Percentiles rank a stretch among this genome's conserved stretches.
phyloP scores from a whole-genome alignment of 2,329 filamentous ascomycete species.

The Pseudonectria foliicola region DNA sequence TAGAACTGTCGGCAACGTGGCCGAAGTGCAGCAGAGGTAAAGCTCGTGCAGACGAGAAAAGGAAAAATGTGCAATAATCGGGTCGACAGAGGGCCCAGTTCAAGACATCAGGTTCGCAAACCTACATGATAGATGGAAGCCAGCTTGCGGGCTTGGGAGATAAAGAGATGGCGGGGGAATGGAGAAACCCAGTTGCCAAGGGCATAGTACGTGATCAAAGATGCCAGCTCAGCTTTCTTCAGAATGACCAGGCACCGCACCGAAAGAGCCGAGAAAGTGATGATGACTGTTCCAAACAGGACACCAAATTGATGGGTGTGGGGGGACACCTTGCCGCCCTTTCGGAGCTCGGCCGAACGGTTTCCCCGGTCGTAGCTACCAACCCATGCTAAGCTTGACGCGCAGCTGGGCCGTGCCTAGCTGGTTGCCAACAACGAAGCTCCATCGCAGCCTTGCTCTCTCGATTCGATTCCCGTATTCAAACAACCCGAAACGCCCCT shows the following conservation, averaged over 20 bases:
- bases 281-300: slow-evolving; percentile 13
- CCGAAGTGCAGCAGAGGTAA: slow-evolving; percentile 1
- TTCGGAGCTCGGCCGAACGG: slow-evolving; percentile 21
- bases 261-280: slow-evolving; percentile 19
- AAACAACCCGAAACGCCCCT: slow-evolving; percentile 14
- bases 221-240: slow-evolving; percentile 26
- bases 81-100: slow-evolving; percentile 11
- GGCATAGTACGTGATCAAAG: slow-evolving; percentile 16
- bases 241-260: slow-evolving; percentile 18
- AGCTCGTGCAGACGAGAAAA: slow-evolving; percentile 11
- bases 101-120: slow-evolving; percentile 2
- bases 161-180: slow-evolving; percentile 15
- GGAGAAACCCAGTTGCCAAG: slow-evolving; percentile 11
- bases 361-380: slow-evolving; percentile 19
- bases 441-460: slow-evolving; percentile 23
- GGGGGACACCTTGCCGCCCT: neutral
- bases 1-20: too few relatives aligned
- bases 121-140: slow-evolving; percentile 21
- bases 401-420: slow-evolving; percentile 33
- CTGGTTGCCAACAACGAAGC: slow-evolving; percentile 28
- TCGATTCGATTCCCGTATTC: slow-evolving; percentile 13
- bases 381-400: slow-evolving; percentile 25
- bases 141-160: slow-evolving; percentile 5
- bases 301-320: neutral
- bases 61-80: slow-evolving; percentile 9